Base-by-base conservation (phyloP, 345 rosid species). In the Citrus hindsii region DNA sequence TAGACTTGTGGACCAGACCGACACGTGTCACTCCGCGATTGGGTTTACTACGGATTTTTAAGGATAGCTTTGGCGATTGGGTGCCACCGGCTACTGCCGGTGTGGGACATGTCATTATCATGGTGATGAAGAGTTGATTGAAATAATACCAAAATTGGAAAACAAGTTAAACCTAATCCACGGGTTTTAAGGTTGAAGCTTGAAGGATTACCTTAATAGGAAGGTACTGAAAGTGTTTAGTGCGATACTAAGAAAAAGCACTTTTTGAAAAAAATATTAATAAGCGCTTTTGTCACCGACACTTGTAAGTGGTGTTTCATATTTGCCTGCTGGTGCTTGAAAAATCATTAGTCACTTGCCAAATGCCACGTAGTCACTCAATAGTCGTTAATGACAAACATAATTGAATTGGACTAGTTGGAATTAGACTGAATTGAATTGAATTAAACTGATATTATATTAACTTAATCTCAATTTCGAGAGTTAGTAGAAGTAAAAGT, bases 161-260 rank as follows among this genome's bases (percentile, higher is more conserved):
- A 75, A 53, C 22, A 72, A 70, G 55, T 51, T 51, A 28, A 32
- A 5, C 51, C 16, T 65, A 76, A 74, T 16, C 58, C 58, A 53
- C 27, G 1, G 68, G 59, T 42, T 78, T 82, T 76, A 86, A 82
- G 84, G 86, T 84, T 51, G 33, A 86, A 82, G 84, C 84, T 84
- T 51, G 33, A 55, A 77, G 59, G 75, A 53, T 84, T 81, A 25
- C 87, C 84, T 22, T 71, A 77, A 72, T 10, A 0, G 84, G 89
- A 80, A 83, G 80, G 79, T 76, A 76, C 71, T 82, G 71, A 33
- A 48, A 7, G 33, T 10, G 51, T 3, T 46, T 10, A 46, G 51
- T 46, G 51, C 51, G 51, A 3, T 13, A 46, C 51, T 3, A 46
- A 42, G 51, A 3, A 46, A 46, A 13, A 46, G 18, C 51, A 46